phyloP scores from a whole-genome alignment of 139 green algal species.

The Chlamydomonas sphaeroides region DNA sequence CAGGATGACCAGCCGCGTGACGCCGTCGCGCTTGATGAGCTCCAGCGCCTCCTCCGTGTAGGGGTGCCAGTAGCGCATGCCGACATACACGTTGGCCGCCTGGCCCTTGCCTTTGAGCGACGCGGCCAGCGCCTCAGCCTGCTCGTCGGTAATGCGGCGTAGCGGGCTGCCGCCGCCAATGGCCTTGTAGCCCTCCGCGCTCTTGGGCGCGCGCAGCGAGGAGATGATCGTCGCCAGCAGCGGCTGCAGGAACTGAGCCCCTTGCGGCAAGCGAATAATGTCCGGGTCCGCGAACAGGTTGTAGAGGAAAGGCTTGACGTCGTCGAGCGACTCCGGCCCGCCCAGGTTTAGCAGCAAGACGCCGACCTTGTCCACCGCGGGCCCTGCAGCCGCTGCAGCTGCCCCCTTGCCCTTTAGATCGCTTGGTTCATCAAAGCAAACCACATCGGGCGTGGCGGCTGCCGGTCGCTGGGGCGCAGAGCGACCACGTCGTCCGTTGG shows the following conservation, averaged over 20 bases:
- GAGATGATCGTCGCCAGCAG: constrained; percentile 88
- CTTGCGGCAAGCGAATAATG: constrained; percentile 87
- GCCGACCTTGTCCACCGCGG: constrained; percentile 76
- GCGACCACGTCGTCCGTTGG: too few relatives aligned
- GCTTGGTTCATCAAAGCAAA: constrained; percentile 13
- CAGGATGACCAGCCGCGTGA: constrained; percentile 90
- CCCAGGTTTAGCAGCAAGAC: constrained; percentile 98
- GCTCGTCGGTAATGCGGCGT: constrained; percentile 92
- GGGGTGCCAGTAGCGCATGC: constrained; percentile 99
- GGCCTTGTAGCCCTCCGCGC: constrained; percentile 87
- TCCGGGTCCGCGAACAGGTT: constrained; percentile 99
- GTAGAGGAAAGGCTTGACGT: constrained; percentile 99
- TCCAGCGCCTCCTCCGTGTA: constrained; percentile 97
- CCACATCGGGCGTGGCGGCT: constrained; percentile 14
- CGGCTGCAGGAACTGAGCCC: constrained; percentile 83
- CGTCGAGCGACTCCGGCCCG: constrained; percentile 94
- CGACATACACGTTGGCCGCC: constrained; percentile 88
- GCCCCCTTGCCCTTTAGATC: background rate
- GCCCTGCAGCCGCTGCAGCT: background rate
- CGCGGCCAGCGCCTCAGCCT: constrained; percentile 80
- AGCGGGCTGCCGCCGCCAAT: constrained; percentile 97
- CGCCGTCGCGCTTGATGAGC: constrained; percentile 88
- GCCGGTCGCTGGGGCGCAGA: too few relatives aligned
- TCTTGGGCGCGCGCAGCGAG: constrained; percentile 89
- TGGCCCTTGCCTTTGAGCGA: constrained; percentile 62